Percentiles rank a stretch among this genome's conserved stretches.
phyloP scores from a whole-genome alignment of 345 rosid genomes.

The Camelina hispida region DNA sequence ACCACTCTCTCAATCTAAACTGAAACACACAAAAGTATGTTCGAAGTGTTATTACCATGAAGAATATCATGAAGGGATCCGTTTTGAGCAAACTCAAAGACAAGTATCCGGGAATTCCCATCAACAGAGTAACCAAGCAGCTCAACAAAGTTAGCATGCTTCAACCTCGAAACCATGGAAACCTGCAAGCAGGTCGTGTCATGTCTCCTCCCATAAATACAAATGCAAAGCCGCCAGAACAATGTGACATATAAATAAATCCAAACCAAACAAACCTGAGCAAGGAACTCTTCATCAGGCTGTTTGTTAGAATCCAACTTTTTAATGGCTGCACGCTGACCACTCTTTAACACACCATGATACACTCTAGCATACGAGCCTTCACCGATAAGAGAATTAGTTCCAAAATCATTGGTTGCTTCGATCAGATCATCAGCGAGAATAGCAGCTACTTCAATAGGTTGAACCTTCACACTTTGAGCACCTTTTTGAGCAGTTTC shows the following conservation, averaged over 20 bases:
- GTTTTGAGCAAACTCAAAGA: constrained; percentile 71
- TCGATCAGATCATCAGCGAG: constrained; percentile 57
- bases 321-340: constrained; percentile 59
- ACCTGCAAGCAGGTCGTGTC: constrained; percentile 47
- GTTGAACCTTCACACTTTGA: constrained; percentile 61
- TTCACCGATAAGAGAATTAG: constrained; percentile 62
- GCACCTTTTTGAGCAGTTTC: constrained; percentile 55
- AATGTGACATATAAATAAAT: not conserved
- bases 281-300: constrained; percentile 53
- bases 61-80: constrained; percentile 82
- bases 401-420: constrained; percentile 58
- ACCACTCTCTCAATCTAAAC: not conserved
- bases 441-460: constrained; percentile 67
- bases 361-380: constrained; percentile 73
- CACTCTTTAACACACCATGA: constrained; percentile 56
- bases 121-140: constrained; percentile 74
- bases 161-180: constrained; percentile 78
- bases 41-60: constrained; percentile 49
- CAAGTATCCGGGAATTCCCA: constrained; percentile 66
- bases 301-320: constrained; percentile 67
- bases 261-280: constrained; percentile 39
- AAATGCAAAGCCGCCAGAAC: not conserved
- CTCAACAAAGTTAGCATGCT: constrained; percentile 65
- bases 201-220: not conserved
- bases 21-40: not conserved